These are phyloP conservation scores for Alternaria conjuncta DNA, from an alignment of 2,329 filamentous ascomycete genomes.

Conservation along the genomic window DNA sequence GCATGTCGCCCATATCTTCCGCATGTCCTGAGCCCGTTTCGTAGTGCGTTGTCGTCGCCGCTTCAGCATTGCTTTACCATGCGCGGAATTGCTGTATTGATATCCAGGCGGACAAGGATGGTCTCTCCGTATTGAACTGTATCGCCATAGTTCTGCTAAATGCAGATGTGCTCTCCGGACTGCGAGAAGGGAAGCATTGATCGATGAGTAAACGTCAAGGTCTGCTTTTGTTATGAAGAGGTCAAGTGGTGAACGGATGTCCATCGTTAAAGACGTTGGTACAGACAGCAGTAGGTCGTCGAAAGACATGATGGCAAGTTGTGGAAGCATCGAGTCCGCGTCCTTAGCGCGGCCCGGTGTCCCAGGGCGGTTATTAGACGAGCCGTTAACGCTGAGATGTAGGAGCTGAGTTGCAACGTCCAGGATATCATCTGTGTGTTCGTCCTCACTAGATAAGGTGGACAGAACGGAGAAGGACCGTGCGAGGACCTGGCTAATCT, in stretches of 20 bases:
- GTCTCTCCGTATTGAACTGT: conserved; percentile 76
- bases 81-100: conserved; percentile 65
- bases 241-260: conserved; percentile 80
- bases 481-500: conserved; percentile 77
- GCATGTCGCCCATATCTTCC: conserved; percentile 87
- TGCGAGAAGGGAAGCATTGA: conserved; percentile 86
- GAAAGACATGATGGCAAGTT: conserved; percentile 64
- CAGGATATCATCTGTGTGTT: conserved; percentile 73
- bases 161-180: conserved; percentile 86
- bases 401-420: conserved; percentile 83
- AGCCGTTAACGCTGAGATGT: conserved; percentile 67
- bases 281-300: conserved; percentile 82
- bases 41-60: conserved; percentile 70
- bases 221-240: conserved; percentile 82
- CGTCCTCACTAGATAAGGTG: conserved; percentile 79
- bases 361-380: conserved; percentile 42
- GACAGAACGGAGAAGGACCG: conserved; percentile 81
- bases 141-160: conserved; percentile 85
- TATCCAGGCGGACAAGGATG: conserved; percentile 75
- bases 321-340: conserved; percentile 39
- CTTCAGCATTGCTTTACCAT: conserved; percentile 66
- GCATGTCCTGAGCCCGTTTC: conserved; percentile 69
- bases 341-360: conserved; percentile 50
- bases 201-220: conserved; percentile 78
- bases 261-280: conserved; percentile 72